Evolutionary conservation across 148 eudicot species (phyloP), one percentile per base, ranked within the genome.

Genomic region (Rhododendron ferrugineum): DNA sequence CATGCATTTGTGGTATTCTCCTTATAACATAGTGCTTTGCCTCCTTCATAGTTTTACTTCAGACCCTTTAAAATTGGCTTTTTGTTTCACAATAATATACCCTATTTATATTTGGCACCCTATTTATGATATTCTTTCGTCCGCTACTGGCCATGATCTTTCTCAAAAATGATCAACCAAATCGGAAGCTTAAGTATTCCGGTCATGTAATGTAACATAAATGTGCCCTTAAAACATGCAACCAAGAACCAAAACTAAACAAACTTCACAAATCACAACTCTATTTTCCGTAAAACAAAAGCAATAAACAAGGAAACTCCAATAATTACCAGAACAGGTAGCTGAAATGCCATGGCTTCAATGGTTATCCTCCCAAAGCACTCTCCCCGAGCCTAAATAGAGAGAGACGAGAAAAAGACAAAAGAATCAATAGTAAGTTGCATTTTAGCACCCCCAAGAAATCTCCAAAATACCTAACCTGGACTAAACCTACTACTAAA

Each of bases 311-410:
- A 20, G n/a, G 47, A 86, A 76, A 72, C 73, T 56, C 50, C 30
- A 58, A 86, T 23, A 26, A 78, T 91, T 89, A 97, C 99, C 94
- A 97, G 85, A 52, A 95, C 98, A 79, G 99, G 99, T 47, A 97
- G 89, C 92, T 94, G 96, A 88, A 97, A 97, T 52, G 96, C 99
- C 99, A 97, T 97, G 46, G 99, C 99, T 93, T 97, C 99, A 79
- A 97, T 97, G 72, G 98, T 97, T 74, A 97, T 97, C 90, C 99
- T 93, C 79, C 99, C 98, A 90, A 97, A 97, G 89, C 99, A 97
- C 82, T 97, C 99, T 82, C 99, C 98, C 60, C 98, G 93, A 5
- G 92, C 96, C 98, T 97, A 83, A 85, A 90, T 26, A 54, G 26
- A 50, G 73, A 73, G 40, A 82, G 82, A 7, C 68, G 75, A 22